Base-by-base conservation (phyloP, 371 early-diverging fungal genomes). In the Phascolomyces articulosus region DNA sequence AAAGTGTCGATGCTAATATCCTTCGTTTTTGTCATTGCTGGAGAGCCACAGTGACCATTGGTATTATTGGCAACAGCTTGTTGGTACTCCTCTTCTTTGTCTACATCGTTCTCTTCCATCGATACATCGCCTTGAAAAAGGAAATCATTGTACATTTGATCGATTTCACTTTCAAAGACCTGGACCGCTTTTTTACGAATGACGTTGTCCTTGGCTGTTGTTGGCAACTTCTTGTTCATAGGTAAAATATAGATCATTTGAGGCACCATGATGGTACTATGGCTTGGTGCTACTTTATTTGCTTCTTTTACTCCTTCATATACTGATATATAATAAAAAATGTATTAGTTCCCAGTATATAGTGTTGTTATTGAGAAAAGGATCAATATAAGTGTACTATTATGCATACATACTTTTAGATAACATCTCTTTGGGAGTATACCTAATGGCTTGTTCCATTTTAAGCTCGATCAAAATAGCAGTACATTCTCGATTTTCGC, bases 221-320 rank as follows among this genome's bases (percentile, higher is more conserved):
- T 24, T 9, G 73, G 70, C 4, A 79, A 31, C 0, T 56, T 18
- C 4, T 66, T 53, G n/a, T 67, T 56, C 4, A 70, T 29, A 2
- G 77, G 79, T 2, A 84, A 58, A 10, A 81, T 68, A 18, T 76
- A 64, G 2, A 81, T 64, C 78, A 84, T 73, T 54, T 79, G 72
- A 2, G 66, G 70, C 1, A 78, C 16, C 0, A 77, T 15, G 10
- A 84, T 62, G 0, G 55, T 63, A 31, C 75, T 75, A 38, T 81
- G 76, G 3, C 41, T 62, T 4, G 80, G 80, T 21, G 69, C 70
- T 28, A 53, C 53, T 21, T 60, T 60, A 58, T 83, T 84, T 13
- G 72, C 76, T 18, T 65, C 26, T 7, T 69, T 49, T 18, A 80
- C 70, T 29, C 70, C 74, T 21, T 56, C 60, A 18, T 66, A 49